Evolutionary conservation across 768 basidiomycete species (phyloP), one percentile per base, ranked within the genome.

Genomic region (Pleurotus eryngii): DNA sequence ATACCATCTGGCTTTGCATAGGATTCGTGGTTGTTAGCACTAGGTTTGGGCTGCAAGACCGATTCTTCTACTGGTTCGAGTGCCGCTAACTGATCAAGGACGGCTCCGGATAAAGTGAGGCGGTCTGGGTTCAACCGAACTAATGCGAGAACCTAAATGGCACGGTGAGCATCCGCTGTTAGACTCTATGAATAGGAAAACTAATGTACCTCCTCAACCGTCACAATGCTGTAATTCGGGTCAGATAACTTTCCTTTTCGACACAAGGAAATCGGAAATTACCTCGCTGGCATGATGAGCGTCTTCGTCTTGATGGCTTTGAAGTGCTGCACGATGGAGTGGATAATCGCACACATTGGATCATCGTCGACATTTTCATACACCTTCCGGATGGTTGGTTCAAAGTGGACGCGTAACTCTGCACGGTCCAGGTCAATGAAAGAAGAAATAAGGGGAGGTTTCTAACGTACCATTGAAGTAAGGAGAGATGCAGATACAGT

Each of bases 271-370:
- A 11, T 54, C 14, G 46, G 18, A 53, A 55, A 57, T 30, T 59
- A 76, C 78, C 80, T 81, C 18, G 79, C 80, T n/a, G 79, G 77
- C 74, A 81, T 76, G 8, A 81, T 74, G 9, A 74, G 64, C 1
- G 79, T 81, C 56, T 70, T 71, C 18, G 76, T 70, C 7, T 66
- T 67, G 22, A 72, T 59, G 24, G 60, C 59, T 58, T 73, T 72
- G 64, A 74, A 78, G 4, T 70, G 61, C 48, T 70, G 61, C 5
- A 79, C 68, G 54, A 81, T 75, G 11, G 69, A 60, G 37, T 62
- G 61, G 51, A 81, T 76, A 46, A 78, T 68, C 0, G 69, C 56
- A 15, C 68, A 70, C 70, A 75, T 74, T 7, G 78, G 78, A 58
- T 81, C 77, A 55, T 78, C 73, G 17, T 59, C 61, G 12, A 69